Base-by-base conservation (phyloP, 441 rosid genomes). In the Manihot esculenta region DNA sequence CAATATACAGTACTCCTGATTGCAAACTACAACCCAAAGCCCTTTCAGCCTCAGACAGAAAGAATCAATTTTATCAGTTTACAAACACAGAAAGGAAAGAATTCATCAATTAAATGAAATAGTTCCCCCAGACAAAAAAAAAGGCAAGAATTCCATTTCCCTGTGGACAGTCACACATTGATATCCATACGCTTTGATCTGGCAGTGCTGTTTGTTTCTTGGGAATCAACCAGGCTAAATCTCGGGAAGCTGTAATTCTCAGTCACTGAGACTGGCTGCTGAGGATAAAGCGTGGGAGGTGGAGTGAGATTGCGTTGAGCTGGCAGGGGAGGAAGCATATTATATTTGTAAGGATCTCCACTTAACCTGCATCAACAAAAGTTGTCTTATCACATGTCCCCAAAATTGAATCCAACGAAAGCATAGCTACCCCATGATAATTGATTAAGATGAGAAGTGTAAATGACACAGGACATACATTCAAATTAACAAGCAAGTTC, bases 261-360 rank as follows among this genome's bases (percentile, higher is more conserved):
- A 1, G 88, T 78, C 26, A 82, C 88, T 1, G 83, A 80, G 67
- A 95, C 93, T 0, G 96, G 99, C 70, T 87, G 98, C 80, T 95
- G 99, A 53, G 99, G 98, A 76, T 89, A 91, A 21, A 93, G 90
- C 0, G 94, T 95, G 35, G 98, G 97, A 78, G 99, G 99, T 0
- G 99, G 99, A 1, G 88, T 89, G 64, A 95, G 89, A 83, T 95
- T 95, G 50, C 84, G 88, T 68, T 92, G 99, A 7, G 95, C 98
- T 6, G 98, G 99, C 51, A 93, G 81, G 60, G 99, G 99, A 23
- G 91, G 97, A 68, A 84, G 80, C 61, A 67, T 72, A 77, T 81
- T 93, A 80, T 87, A 88, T 72, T 84, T 91, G 88, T 85, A 87
- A 13, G 84, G 80, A 60, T 89, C 95, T 5, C 82, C 79, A 26